These are phyloP conservation scores for Fusarium falciforme DNA, from an alignment of 2,329 filamentous ascomycete species.

Conservation along the genomic window DNA sequence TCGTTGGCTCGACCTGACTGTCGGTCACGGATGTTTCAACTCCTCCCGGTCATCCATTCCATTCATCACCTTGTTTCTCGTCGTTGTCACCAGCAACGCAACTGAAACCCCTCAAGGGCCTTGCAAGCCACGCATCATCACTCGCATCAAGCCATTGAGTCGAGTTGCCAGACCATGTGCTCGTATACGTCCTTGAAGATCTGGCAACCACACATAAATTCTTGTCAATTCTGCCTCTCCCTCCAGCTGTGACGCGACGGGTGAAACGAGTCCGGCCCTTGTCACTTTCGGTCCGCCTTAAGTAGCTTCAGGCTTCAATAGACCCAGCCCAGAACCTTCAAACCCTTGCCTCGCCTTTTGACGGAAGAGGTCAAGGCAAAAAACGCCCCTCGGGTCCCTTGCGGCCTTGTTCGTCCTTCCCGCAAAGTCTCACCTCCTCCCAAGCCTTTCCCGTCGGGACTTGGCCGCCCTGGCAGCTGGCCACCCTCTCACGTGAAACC, in stretches of 20 bases:
- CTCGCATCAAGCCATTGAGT: slow-evolving; percentile 11
- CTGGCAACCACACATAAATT: neutral
- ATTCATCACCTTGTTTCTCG: neutral
- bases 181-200: slow-evolving; percentile 1
- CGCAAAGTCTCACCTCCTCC: slow-evolving; percentile 10
- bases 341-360: slow-evolving; percentile 4
- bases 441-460: slow-evolving; percentile 33
- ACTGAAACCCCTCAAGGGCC: slow-evolving; percentile 9
- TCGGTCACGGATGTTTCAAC: slow-evolving; percentile 13
- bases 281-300: slow-evolving; percentile 27
- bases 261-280: slow-evolving; percentile 26
- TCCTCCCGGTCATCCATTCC: slow-evolving; percentile 4
- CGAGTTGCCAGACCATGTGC: neutral
- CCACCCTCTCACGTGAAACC: slow-evolving; percentile 17
- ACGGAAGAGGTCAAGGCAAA: slow-evolving; percentile 28
- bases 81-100: slow-evolving; percentile 20
- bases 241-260: neutral
- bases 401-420: neutral
- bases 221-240: neutral
- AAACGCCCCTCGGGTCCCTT: neutral
- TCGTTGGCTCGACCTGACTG: neutral
- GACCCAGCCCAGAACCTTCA: slow-evolving; percentile 7
- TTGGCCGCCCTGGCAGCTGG: slow-evolving; percentile 1
- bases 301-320: slow-evolving; percentile 34
- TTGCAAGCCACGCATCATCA: slow-evolving; percentile 11